Conservation (phyloP, 2,329 filamentous ascomycete genomes). For the Exophiala xenobiotica region DNA sequence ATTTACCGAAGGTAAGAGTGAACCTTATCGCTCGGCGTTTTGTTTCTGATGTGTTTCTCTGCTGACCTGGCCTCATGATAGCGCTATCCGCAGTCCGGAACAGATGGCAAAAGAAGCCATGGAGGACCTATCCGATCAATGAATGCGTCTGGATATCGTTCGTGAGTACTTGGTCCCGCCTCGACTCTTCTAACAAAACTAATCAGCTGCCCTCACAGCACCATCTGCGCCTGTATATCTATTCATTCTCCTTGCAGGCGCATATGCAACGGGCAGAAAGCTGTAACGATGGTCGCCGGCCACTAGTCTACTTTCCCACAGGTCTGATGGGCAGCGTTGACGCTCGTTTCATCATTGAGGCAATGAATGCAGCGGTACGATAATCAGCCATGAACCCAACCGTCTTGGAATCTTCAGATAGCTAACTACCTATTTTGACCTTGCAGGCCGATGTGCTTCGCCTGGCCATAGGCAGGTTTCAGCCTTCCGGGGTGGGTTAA, state of each 20-base stretch:
- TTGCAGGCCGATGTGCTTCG: conserved; percentile 12
- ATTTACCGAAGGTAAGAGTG: conserved; percentile 8
- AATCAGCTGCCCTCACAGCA: conserved; percentile 4
- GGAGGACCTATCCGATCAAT: conserved; percentile 16
- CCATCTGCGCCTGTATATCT: conserved; percentile 17
- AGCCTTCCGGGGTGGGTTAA: conserved; percentile 7
- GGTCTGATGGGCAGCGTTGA: conserved; percentile 16
- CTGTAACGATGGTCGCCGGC: conserved; percentile 8
- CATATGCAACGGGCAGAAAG: conserved; percentile 13
- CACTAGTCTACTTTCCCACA: conserved; percentile 15
- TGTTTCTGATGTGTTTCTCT: background rate
- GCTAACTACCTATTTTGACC: background rate
- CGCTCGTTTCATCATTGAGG: conserved; percentile 18
- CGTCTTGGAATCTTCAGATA: background rate
- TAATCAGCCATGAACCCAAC: background rate
- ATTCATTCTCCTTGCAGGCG: conserved; percentile 16
- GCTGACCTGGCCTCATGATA: background rate
- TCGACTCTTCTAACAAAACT: background rate
- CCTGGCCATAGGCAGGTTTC: conserved; percentile 14
- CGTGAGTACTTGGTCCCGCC: conserved; percentile 1
- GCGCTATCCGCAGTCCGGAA: conserved; percentile 15
- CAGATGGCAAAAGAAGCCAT: conserved; percentile 17
- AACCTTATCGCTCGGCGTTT: background rate
- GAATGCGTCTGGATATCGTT: conserved; percentile 21
- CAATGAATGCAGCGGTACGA: conserved; percentile 16